Evolutionary conservation across 768 basidiomycete genomes (phyloP).

Genomic region (Ephemerocybe angulata): DNA sequence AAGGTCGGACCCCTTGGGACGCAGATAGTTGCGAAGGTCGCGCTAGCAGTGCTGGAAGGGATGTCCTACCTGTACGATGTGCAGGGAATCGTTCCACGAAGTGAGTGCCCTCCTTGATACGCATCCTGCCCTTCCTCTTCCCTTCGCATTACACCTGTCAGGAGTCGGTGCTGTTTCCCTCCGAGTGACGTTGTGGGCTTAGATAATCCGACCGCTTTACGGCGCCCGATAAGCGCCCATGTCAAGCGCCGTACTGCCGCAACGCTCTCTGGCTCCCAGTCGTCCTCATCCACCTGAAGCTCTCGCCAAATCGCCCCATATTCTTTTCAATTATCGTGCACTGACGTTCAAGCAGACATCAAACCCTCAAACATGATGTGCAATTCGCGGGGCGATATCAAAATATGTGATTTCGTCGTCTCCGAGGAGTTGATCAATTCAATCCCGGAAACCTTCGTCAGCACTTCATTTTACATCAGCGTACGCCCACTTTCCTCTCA

Average conservation of each 20-base stretch:
- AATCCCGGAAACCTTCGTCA: conserved; percentile 98
- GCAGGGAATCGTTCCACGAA: conserved; percentile 97
- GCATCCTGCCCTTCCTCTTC: not conserved
- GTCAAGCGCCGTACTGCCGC: conserved; percentile 23
- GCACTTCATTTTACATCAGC: conserved; percentile 99
- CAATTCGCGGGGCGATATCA: conserved; percentile 94
- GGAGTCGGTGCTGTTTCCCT: conserved; percentile 3
- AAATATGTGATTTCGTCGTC: conserved; percentile 99
- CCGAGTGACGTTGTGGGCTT: too few species aligned
- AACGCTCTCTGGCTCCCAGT: conserved; percentile 15
- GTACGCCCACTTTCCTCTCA: conserved; percentile 46
- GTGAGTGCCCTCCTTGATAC: conserved; percentile 44
- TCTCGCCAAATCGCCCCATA: not conserved
- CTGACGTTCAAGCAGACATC: conserved; percentile 62
- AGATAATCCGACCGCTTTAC: too few species aligned
- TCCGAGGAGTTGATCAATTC: conserved; percentile 98
- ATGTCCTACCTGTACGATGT: conserved; percentile 96
- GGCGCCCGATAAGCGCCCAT: too few species aligned
- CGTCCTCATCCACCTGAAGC: not conserved
- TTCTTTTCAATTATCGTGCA: not conserved
- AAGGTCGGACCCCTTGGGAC: conserved; percentile 91
- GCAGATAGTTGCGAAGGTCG: conserved; percentile 88
- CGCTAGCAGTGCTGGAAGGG: conserved; percentile 92
- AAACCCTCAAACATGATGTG: conserved; percentile 97
- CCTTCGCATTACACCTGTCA: conserved; percentile 5